A percentile compares a stretch with the other conserved stretches of the same genome.
Evolutionary conservation across 371 early-diverging fungal genomes (phyloP).

Genomic region (Mucor ambiguus): DNA sequence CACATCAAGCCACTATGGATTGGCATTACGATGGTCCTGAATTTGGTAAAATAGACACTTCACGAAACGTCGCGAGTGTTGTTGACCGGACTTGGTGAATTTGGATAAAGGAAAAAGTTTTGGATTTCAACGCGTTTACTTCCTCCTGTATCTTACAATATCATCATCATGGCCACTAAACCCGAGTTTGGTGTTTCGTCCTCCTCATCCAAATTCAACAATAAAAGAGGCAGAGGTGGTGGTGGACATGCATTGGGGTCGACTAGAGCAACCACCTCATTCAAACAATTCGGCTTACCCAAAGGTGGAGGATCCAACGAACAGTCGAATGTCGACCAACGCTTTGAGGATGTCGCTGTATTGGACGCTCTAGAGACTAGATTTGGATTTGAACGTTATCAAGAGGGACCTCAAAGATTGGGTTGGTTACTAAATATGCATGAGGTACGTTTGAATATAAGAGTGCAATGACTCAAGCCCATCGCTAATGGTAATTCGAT

Average conservation of each 20-base stretch:
- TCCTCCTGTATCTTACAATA: not conserved
- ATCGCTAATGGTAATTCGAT: not conserved
- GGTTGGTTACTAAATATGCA: slow-evolving; percentile 98
- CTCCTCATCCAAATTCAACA: slow-evolving; percentile 21
- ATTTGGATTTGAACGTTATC: slow-evolving; percentile 81
- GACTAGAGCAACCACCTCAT: slow-evolving; percentile 27
- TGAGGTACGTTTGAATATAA: slow-evolving; percentile 55
- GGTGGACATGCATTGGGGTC: slow-evolving; percentile 18
- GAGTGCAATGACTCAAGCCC: not conserved
- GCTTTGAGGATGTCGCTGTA: slow-evolving; percentile 40
- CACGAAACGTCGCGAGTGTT: slow-evolving; percentile 2
- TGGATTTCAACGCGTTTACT: not conserved
- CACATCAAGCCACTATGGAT: slow-evolving; percentile 7
- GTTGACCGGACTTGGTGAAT: not conserved
- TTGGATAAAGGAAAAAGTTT: not conserved
- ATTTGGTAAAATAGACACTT: not conserved
- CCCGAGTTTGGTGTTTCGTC: slow-evolving; percentile 39
- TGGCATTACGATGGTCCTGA: not conserved
- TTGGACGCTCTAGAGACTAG: slow-evolving; percentile 72
- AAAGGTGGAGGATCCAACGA: slow-evolving; percentile 9
- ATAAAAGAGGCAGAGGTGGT: not conserved
- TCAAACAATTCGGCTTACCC: slow-evolving; percentile 25
- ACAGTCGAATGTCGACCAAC: slow-evolving; percentile 44
- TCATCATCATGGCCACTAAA: slow-evolving; percentile 22
- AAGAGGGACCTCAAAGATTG: slow-evolving; percentile 77